Evolutionary conservation across 1,284 basidiomycete species (phyloP).

Genomic region (Apiotrichum siamense): DNA sequence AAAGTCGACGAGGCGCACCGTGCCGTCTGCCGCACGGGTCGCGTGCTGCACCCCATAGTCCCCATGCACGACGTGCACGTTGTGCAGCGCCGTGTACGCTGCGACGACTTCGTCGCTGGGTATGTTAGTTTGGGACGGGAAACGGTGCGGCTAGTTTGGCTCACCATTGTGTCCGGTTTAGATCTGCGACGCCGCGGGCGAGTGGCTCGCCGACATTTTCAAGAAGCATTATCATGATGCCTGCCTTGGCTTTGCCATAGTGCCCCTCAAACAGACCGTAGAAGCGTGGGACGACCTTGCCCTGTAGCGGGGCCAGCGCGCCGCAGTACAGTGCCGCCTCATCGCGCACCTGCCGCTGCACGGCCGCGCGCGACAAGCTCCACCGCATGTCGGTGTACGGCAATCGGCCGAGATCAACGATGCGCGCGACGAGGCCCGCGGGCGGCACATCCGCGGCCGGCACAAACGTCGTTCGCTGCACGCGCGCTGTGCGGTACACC

Average conservation of each 20-base stretch:
- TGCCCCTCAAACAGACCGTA: conserved; percentile 3
- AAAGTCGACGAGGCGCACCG: not conserved
- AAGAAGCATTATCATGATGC: conserved; percentile 2
- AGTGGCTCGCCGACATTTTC: conserved; percentile 3
- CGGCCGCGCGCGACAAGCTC: not conserved
- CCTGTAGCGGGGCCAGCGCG: not conserved
- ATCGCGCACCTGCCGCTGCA: not conserved
- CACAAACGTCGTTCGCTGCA: not conserved
- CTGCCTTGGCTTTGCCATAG: not conserved
- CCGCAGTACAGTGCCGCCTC: conserved; percentile 7
- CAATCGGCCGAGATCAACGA: not conserved
- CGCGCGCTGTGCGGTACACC: not conserved
- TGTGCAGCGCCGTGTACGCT: conserved; percentile 1
- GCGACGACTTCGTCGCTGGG: not conserved
- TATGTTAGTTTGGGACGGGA: too few relatives aligned
- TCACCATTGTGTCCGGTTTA: not conserved
- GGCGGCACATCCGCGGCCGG: not conserved
- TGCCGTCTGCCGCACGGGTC: not conserved
- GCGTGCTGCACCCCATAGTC: conserved; percentile 3
- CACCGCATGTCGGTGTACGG: conserved; percentile 1
- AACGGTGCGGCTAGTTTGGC: too few relatives aligned
- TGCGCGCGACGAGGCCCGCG: not conserved
- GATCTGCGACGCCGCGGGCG: not conserved
- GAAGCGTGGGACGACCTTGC: conserved; percentile 1
- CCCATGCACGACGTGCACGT: conserved; percentile 5